Evolutionary conservation across 108 stramenopile genomes (phyloP).

Genomic region (Cyclotella atomus): DNA sequence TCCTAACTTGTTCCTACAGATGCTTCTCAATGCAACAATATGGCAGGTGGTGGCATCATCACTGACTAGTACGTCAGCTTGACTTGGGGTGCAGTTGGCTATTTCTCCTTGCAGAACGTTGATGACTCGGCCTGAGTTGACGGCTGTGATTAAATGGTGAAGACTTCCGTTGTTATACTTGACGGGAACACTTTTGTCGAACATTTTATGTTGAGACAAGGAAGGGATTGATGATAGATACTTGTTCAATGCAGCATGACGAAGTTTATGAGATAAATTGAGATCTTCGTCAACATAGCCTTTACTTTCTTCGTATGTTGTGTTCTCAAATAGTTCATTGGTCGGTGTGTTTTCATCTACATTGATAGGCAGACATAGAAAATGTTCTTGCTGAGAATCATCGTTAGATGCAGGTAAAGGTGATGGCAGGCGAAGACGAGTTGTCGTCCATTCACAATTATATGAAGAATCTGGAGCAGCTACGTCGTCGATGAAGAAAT

Average conservation of each 20-base stretch:
- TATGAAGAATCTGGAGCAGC: background rate
- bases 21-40: slow-evolving; percentile 77
- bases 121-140: slow-evolving; percentile 39
- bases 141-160: slow-evolving; percentile 25
- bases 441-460: background rate
- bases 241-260: slow-evolving; percentile 28
- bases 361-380: background rate
- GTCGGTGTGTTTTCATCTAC: background rate
- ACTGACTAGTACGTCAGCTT: slow-evolving; percentile 54
- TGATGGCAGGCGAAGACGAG: slow-evolving; percentile 1
- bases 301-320: background rate
- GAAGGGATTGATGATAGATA: slow-evolving; percentile 23
- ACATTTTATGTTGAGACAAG: slow-evolving; percentile 15
- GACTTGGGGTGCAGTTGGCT: slow-evolving; percentile 41
- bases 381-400: background rate
- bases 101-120: slow-evolving; percentile 57
- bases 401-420: background rate
- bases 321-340: background rate
- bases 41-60: slow-evolving; percentile 90
- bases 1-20: slow-evolving; percentile 8
- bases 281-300: background rate
- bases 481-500: background rate
- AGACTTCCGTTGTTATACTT: background rate
- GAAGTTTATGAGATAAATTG: background rate
- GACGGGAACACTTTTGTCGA: background rate